Evolutionary conservation across 371 early-diverging fungal species (phyloP).

Genomic region (Mortierella sp.): DNA sequence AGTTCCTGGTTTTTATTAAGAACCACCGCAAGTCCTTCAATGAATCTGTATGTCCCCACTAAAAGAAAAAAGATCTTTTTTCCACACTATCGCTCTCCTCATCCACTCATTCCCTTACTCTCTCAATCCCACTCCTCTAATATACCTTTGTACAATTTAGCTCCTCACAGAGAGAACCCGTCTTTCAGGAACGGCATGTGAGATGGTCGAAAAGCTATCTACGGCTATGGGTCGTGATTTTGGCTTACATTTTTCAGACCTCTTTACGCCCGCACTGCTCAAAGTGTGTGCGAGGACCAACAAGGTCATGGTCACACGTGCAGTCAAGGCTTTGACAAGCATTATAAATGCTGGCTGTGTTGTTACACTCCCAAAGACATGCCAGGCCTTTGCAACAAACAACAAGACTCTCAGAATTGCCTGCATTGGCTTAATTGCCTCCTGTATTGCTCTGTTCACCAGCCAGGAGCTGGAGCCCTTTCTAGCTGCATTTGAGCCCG

Average conservation of each 20-base stretch:
- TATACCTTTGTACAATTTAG: constrained; percentile 45
- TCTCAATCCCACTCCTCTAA: background rate
- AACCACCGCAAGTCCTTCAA: constrained; percentile 42
- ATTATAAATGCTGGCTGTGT: constrained; percentile 59
- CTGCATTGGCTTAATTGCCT: constrained; percentile 60
- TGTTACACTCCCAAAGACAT: constrained; percentile 56
- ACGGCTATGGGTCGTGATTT: constrained; percentile 63
- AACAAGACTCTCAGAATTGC: constrained; percentile 61
- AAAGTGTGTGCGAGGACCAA: constrained; percentile 71
- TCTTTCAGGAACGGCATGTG: constrained; percentile 65
- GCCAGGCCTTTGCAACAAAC: constrained; percentile 56
- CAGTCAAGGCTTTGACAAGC: constrained; percentile 58
- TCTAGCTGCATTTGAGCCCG: constrained; percentile 57
- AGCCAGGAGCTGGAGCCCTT: constrained; percentile 57
- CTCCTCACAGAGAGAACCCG: constrained; percentile 67
- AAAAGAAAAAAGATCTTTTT: background rate
- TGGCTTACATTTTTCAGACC: constrained; percentile 57
- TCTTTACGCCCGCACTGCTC: constrained; percentile 60
- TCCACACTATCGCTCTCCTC: background rate
- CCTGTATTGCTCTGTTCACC: constrained; percentile 58
- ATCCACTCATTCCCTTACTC: background rate
- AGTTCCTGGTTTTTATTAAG: constrained; percentile 47
- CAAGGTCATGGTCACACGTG: constrained; percentile 63
- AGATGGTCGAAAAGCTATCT: constrained; percentile 62
- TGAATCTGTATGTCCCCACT: constrained; percentile 30